Conservation (phyloP, 2,329 filamentous ascomycete species). For the Alternaria angustiovoidea region DNA sequence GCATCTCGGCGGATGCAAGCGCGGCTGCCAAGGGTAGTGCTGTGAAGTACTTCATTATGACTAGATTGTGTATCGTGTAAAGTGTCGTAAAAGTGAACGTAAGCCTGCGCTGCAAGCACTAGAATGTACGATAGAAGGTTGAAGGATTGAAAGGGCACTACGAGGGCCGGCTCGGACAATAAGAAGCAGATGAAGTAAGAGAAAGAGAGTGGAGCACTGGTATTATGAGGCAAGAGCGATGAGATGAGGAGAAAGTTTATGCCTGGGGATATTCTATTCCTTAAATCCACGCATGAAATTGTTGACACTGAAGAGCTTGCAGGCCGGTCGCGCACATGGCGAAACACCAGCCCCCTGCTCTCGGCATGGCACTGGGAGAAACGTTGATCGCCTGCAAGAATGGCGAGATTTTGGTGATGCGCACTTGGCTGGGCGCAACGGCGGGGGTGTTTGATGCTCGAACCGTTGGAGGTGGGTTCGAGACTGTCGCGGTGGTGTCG, state of each 20-base stretch:
- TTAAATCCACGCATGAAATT: conserved; percentile 55
- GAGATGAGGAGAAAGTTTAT: conserved; percentile 33
- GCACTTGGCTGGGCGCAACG: conserved; percentile 22
- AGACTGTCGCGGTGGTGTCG: conserved; percentile 47
- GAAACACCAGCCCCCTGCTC: conserved; percentile 50
- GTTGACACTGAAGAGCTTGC: conserved; percentile 31
- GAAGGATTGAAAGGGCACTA: conserved; percentile 48
- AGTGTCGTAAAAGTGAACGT: conserved; percentile 40
- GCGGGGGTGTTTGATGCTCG: conserved; percentile 39
- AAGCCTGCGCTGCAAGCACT: conserved; percentile 50
- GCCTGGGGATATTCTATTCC: conserved; percentile 39
- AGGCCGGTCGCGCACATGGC: conserved; percentile 38
- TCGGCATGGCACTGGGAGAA: conserved; percentile 40
- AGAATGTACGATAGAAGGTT: conserved; percentile 35
- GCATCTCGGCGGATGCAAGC: conserved; percentile 47
- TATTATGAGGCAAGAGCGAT: conserved; percentile 44
- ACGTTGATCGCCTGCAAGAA: conserved; percentile 37
- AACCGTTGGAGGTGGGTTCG: conserved; percentile 45
- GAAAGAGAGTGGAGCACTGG: conserved; percentile 48
- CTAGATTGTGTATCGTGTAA: conserved; percentile 39
- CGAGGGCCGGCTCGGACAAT: conserved; percentile 53
- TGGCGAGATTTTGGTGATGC: conserved; percentile 41
- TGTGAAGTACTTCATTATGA: conserved; percentile 52
- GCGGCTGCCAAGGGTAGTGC: conserved; percentile 44
- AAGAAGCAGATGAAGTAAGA: conserved; percentile 37